Conservation (phyloP, 1,139 yeast genomes). For the Geotrichum aggregatum region DNA sequence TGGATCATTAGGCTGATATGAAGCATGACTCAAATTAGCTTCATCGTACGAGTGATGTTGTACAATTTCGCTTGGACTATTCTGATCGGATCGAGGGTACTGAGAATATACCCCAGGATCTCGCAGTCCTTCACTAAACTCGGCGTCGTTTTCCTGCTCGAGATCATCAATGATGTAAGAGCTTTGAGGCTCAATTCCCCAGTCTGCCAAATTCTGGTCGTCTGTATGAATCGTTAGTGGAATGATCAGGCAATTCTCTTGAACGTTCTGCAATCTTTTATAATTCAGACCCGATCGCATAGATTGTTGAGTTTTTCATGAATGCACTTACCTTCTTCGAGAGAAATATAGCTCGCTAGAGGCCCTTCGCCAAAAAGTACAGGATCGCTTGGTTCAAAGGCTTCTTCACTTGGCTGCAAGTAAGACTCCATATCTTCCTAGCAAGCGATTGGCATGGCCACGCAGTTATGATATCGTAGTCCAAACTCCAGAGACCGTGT, state of each 20-base stretch:
- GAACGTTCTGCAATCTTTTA: too few species aligned
- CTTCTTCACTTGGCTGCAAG: background rate
- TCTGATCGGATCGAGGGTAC: background rate
- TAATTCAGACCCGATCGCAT: too few species aligned
- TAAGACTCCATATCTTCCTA: too few species aligned
- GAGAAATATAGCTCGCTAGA: background rate
- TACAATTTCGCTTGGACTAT: too few species aligned
- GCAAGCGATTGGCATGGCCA: too few species aligned
- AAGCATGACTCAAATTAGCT: too few species aligned
- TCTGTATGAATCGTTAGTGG: background rate
- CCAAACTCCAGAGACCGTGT: too few species aligned
- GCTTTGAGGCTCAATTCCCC: slow-evolving; percentile 1
- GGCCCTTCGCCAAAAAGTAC: background rate
- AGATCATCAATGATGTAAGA: too few species aligned
- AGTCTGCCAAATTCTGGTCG: slow-evolving; percentile 1
- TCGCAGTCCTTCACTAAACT: background rate
- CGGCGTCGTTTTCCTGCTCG: too few species aligned
- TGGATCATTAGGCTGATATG: too few species aligned
- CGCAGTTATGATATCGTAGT: too few species aligned
- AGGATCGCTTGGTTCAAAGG: background rate
- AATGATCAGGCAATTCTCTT: background rate
- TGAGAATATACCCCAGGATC: background rate
- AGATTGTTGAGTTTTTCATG: background rate
- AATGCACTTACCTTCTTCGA: slow-evolving; percentile 4
- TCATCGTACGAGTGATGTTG: too few species aligned